These are phyloP conservation scores for Knufia petricola DNA, from an alignment of 2,329 filamentous ascomycete genomes.

Conservation along the genomic window DNA sequence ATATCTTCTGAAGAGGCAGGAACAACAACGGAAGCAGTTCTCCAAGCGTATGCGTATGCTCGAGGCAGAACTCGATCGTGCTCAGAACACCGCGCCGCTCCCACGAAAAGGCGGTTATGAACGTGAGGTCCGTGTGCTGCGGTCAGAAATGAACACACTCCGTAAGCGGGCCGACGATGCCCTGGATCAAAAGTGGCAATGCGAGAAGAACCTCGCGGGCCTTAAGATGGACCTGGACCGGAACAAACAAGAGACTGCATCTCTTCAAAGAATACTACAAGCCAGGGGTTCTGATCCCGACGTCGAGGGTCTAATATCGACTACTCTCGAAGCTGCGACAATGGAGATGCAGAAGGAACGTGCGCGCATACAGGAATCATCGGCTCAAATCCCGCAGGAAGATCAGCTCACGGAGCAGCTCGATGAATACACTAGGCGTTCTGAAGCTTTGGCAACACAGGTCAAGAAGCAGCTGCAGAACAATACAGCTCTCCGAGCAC, in stretches of 20 bases:
- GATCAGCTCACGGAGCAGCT: conserved; percentile 63
- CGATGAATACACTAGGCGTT: conserved; percentile 60
- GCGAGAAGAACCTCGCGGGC: conserved; percentile 78
- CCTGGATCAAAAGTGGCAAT: conserved; percentile 90
- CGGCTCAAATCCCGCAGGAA: conserved; percentile 61
- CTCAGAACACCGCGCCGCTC: conserved; percentile 49
- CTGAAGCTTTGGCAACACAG: conserved; percentile 69
- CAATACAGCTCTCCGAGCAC: conserved; percentile 64
- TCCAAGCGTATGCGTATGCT: conserved; percentile 68
- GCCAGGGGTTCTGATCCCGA: conserved; percentile 64
- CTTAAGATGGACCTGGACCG: conserved; percentile 95
- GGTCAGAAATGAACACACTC: conserved; percentile 74
- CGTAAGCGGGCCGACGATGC: conserved; percentile 85
- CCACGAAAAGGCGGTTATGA: conserved; percentile 73
- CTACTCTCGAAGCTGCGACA: conserved; percentile 64
- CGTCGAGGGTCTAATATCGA: conserved; percentile 52
- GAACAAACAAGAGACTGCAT: conserved; percentile 82
- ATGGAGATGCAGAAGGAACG: conserved; percentile 60
- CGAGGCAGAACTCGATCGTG: conserved; percentile 67
- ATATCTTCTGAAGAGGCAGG: conserved; percentile 74
- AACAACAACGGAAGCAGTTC: conserved; percentile 73
- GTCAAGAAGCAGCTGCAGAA: conserved; percentile 71
- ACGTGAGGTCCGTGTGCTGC: conserved; percentile 67
- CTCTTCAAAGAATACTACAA: conserved; percentile 65
- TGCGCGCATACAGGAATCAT: conserved; percentile 43